Conservation (phyloP, 768 basidiomycete species). For the Boletus tylopilopsis region DNA sequence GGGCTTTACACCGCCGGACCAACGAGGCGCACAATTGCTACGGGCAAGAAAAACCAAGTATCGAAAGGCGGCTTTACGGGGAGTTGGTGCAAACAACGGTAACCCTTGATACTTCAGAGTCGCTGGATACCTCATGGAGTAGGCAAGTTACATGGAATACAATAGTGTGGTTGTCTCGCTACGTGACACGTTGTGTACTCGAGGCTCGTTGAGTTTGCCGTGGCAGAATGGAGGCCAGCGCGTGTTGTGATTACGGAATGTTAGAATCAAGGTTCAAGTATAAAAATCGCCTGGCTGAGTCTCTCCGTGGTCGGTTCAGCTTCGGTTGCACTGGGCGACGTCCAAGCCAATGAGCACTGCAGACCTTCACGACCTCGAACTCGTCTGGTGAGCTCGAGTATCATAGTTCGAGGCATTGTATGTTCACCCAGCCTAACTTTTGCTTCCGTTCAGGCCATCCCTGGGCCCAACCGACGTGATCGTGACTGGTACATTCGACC, state of each 20-base stretch:
- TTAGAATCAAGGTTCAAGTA: conserved; percentile 5
- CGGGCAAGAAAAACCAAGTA: conserved; percentile 33
- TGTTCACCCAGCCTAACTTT: neutral
- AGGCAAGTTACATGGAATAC: conserved; percentile 5
- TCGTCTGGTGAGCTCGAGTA: conserved; percentile 48
- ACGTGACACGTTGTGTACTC: conserved; percentile 12
- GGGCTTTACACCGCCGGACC: conserved; percentile 30
- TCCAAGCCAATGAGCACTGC: conserved; percentile 27
- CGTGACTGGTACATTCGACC: conserved; percentile 76
- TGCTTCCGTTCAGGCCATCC: conserved; percentile 49
- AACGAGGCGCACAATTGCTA: conserved; percentile 10
- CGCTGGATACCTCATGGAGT: conserved; percentile 11
- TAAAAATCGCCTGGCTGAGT: conserved; percentile 17
- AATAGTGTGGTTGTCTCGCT: conserved; percentile 1
- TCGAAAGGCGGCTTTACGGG: conserved; percentile 33
- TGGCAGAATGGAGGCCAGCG: neutral
- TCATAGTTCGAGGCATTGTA: conserved; percentile 12
- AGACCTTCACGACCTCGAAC: conserved; percentile 49
- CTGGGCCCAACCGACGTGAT: conserved; percentile 53
- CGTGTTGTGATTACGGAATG: conserved; percentile 24
- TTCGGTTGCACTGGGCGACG: conserved; percentile 16
- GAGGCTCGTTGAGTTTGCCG: conserved; percentile 4
- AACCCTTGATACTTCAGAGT: neutral
- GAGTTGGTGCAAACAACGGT: conserved; percentile 24
- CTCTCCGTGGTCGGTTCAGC: conserved; percentile 9